phyloP scores from a whole-genome alignment of 371 early-diverging fungal genomes.

The Lichtheimia hyalospora region DNA sequence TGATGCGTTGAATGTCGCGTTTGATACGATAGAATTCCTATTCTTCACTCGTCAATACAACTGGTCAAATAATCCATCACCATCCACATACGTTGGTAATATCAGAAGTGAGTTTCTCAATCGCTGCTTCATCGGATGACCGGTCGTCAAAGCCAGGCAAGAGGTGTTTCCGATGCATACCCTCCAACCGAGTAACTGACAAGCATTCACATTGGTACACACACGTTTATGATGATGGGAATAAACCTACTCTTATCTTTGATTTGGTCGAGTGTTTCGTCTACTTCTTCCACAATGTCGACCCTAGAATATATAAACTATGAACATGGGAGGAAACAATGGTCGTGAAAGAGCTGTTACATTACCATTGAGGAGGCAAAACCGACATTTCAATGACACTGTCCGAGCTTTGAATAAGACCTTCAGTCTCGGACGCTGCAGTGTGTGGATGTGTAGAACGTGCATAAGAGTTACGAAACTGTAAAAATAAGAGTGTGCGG shows the following conservation, averaged over 20 bases:
- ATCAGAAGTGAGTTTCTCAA: slow-evolving; percentile 76
- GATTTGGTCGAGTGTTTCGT: slow-evolving; percentile 56
- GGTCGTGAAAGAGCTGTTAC: too few relatives aligned
- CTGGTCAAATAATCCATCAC: too few relatives aligned
- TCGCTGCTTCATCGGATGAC: slow-evolving; percentile 80
- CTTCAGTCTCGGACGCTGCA: slow-evolving; percentile 59
- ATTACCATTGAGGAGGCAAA: slow-evolving; percentile 84
- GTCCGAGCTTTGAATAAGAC: slow-evolving; percentile 67
- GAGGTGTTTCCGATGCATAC: slow-evolving; percentile 86
- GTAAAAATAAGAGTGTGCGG: slow-evolving; percentile 88
- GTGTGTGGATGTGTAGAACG: slow-evolving; percentile 48
- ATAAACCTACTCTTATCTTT: slow-evolving; percentile 61
- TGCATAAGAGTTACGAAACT: slow-evolving; percentile 91
- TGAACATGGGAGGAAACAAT: too few relatives aligned
- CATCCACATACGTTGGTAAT: slow-evolving; percentile 71
- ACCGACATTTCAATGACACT: slow-evolving; percentile 72
- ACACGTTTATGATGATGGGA: neutral
- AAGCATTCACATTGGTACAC: neutral
- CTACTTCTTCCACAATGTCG: slow-evolving; percentile 85
- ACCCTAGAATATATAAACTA: slow-evolving; percentile 55
- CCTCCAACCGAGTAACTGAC: slow-evolving; percentile 81
- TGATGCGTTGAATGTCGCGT: slow-evolving; percentile 69
- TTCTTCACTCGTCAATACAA: too few relatives aligned
- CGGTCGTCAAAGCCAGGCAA: slow-evolving; percentile 95
- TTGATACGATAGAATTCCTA: slow-evolving; percentile 88